Percentiles rank a stretch among this genome's conserved stretches.
Conservation (phyloP, 495 filamentous ascomycete species). For the Gamarada debralockiae region DNA sequence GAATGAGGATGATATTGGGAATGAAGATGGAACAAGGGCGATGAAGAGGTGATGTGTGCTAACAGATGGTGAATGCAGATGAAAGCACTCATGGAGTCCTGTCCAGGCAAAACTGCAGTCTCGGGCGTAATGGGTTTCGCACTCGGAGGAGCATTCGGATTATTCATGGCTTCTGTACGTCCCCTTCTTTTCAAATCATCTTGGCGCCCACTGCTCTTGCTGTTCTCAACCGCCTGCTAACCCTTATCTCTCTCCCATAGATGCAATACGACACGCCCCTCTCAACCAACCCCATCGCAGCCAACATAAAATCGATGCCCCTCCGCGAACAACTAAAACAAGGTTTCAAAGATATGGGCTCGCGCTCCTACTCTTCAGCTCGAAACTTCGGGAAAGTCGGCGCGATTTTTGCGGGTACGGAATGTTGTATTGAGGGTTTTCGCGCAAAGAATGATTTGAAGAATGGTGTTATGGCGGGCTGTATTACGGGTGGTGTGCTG, state of each 20-base stretch:
- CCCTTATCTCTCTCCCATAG: slow-evolving; percentile 36
- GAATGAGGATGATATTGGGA: too few relatives aligned
- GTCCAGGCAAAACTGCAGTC: slow-evolving; percentile 76
- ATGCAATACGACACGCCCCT: slow-evolving; percentile 90
- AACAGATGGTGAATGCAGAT: slow-evolving; percentile 49
- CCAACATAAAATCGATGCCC: slow-evolving; percentile 67
- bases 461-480: slow-evolving; percentile 85
- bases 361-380: slow-evolving; percentile 75
- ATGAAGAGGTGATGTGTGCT: background rate
- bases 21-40: background rate
- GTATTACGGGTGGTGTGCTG: slow-evolving; percentile 84
- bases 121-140: slow-evolving; percentile 85
- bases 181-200: slow-evolving; percentile 1
- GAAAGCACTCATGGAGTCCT: slow-evolving; percentile 82
- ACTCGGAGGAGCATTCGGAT: slow-evolving; percentile 85
- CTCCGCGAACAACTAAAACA: slow-evolving; percentile 72
- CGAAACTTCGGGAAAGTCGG: slow-evolving; percentile 95
- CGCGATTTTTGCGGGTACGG: slow-evolving; percentile 84
- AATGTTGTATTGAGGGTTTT: slow-evolving; percentile 91
- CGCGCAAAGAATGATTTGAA: slow-evolving; percentile 90
- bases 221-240: background rate
- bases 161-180: slow-evolving; percentile 91
- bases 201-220: background rate
- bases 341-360: slow-evolving; percentile 93
- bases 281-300: slow-evolving; percentile 49